phyloP scores from a whole-genome alignment of 139 green algal species.

The Chlorella ohadii region DNA sequence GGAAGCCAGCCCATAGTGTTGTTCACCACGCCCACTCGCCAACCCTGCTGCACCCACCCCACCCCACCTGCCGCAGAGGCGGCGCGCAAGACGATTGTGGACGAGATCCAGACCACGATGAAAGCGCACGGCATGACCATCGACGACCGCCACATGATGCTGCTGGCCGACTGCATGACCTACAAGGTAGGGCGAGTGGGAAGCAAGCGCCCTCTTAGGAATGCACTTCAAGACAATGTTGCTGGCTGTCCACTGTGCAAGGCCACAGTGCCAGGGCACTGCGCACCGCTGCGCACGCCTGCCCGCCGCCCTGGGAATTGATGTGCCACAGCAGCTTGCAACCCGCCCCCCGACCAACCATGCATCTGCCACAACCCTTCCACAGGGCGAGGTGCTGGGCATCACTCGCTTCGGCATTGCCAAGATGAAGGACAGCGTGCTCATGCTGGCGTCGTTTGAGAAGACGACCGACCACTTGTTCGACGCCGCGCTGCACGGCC shows the following conservation, averaged over 20 bases:
- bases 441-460: conserved; percentile 99
- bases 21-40: no score
- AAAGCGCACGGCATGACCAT: conserved; percentile 94
- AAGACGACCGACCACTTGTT: conserved; percentile 99
- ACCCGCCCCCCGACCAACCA: no score
- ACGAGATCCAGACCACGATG: conserved; percentile 96
- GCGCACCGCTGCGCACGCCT: no score
- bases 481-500: conserved; percentile 91
- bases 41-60: no score
- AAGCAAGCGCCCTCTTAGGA: no score
- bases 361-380: background rate
- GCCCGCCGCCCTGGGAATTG: no score
- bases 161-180: conserved; percentile 99
- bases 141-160: conserved; percentile 95
- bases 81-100: conserved; percentile 8
- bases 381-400: conserved; percentile 94
- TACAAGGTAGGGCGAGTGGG: conserved; percentile 80
- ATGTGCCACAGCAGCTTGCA: no score
- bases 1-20: no score
- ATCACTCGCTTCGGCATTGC: conserved; percentile 99
- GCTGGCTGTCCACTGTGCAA: no score
- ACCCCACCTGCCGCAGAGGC: conserved; percentile 5
- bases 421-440: conserved; percentile 99
- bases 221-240: no score
- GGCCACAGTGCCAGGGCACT: no score